A percentile compares a stretch with the other conserved stretches of the same genome.
Conservation (phyloP, 495 filamentous ascomycete genomes). For the Apodospora peruviana region DNA sequence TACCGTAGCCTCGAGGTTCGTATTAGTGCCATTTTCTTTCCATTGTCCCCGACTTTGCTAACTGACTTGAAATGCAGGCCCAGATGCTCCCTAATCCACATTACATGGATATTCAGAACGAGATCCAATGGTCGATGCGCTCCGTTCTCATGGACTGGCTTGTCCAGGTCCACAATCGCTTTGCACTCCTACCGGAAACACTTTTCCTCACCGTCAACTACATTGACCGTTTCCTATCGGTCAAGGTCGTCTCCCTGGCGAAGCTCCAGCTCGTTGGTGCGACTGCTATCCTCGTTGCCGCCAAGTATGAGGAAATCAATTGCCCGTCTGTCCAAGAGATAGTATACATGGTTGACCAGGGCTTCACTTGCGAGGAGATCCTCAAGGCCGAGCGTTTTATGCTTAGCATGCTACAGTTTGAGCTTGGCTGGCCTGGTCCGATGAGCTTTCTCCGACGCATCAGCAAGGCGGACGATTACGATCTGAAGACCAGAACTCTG, state of each 20-base stretch:
- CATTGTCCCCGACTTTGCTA: conserved; percentile 6
- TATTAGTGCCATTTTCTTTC: not conserved
- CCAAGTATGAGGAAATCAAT: conserved; percentile 98
- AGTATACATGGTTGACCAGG: conserved; percentile 95
- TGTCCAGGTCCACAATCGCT: conserved; percentile 89
- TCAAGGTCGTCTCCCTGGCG: conserved; percentile 87
- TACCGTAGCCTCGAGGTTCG: conserved; percentile 83
- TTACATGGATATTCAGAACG: conserved; percentile 96
- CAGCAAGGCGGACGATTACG: conserved; percentile 98
- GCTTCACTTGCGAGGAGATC: conserved; percentile 85
- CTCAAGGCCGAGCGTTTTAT: conserved; percentile 98
- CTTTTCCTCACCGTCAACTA: conserved; percentile 91
- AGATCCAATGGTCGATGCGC: conserved; percentile 99
- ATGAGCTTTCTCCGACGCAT: conserved; percentile 97
- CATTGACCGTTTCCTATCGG: conserved; percentile 92
- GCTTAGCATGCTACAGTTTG: conserved; percentile 90
- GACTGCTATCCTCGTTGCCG: conserved; percentile 90
- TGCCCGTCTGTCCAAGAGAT: conserved; percentile 92
- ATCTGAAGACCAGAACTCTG: conserved; percentile 88
- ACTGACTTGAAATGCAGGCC: conserved; percentile 43
- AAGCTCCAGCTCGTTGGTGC: conserved; percentile 96
- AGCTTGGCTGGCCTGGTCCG: conserved; percentile 92
- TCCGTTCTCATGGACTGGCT: conserved; percentile 98
- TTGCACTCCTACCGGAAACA: conserved; percentile 86
- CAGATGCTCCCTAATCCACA: conserved; percentile 77